These are phyloP conservation scores for Wolfiporia cocos DNA, from an alignment of 1,284 basidiomycete genomes.

Conservation along the genomic window DNA sequence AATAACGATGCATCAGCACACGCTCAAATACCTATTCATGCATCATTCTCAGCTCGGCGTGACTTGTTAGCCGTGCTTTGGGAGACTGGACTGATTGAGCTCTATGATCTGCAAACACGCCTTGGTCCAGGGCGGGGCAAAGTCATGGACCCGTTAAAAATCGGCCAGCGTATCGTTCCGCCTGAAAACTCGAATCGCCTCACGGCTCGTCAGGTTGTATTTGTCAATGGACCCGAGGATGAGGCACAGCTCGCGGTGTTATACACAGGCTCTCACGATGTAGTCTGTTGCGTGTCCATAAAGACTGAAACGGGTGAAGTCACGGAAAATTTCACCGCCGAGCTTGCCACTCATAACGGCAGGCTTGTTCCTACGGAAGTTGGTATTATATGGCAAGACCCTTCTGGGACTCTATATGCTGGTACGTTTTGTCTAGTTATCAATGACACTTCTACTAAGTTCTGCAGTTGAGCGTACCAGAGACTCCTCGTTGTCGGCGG, in stretches of 20 bases:
- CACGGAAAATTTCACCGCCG: constrained; percentile 25
- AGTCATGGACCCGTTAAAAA: constrained; percentile 57
- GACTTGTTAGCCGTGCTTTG: constrained; percentile 69
- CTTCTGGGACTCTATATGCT: constrained; percentile 42
- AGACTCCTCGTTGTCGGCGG: constrained; percentile 22
- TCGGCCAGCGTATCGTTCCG: too few relatives aligned
- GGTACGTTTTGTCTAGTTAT: constrained; percentile 31
- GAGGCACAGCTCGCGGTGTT: constrained; percentile 13
- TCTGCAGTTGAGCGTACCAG: constrained; percentile 23
- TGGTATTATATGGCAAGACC: constrained; percentile 40
- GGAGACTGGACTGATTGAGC: constrained; percentile 54
- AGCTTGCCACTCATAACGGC: constrained; percentile 36
- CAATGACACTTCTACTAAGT: neutral
- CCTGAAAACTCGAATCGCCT: too few relatives aligned
- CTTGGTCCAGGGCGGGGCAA: constrained; percentile 58
- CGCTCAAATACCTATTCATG: constrained; percentile 35
- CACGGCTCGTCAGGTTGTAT: constrained; percentile 21
- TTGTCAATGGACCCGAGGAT: constrained; percentile 1
- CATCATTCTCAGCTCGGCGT: constrained; percentile 50
- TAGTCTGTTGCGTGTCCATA: constrained; percentile 13
- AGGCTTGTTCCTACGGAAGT: constrained; percentile 33
- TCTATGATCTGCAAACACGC: constrained; percentile 68
- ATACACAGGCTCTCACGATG: too few relatives aligned
- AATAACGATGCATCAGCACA: too few relatives aligned
- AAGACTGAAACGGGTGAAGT: too few relatives aligned